These are phyloP conservation scores for Grifola frondosa DNA, from an alignment of 1,284 basidiomycete species.

Conservation along the genomic window DNA sequence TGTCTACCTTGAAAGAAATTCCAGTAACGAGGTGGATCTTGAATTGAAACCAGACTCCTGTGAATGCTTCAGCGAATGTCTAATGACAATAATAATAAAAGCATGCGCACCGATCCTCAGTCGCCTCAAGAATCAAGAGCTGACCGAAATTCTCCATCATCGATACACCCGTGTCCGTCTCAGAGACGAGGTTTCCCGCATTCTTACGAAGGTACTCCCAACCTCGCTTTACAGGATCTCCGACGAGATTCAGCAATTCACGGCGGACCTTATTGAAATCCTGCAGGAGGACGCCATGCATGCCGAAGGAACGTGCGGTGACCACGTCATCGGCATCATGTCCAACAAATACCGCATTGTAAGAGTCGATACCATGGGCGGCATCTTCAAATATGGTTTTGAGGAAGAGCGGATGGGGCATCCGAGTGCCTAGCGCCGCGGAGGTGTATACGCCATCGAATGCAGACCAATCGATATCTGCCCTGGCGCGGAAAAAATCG, in stretches of 20 bases:
- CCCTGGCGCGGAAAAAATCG: slow-evolving; percentile 39
- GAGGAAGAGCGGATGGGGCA: slow-evolving; percentile 52
- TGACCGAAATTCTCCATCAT: slow-evolving; percentile 51
- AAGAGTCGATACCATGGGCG: slow-evolving; percentile 34
- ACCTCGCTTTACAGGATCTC: slow-evolving; percentile 42
- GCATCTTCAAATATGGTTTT: slow-evolving; percentile 41
- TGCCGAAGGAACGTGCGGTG: slow-evolving; percentile 48
- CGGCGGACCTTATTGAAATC: slow-evolving; percentile 37
- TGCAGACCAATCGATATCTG: slow-evolving; percentile 43
- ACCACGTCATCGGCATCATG: slow-evolving; percentile 54
- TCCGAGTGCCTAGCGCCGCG: slow-evolving; percentile 45
- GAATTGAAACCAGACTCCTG: slow-evolving; percentile 40
- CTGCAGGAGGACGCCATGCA: slow-evolving; percentile 48
- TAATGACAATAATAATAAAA: slow-evolving; percentile 6
- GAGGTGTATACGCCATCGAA: slow-evolving; percentile 54
- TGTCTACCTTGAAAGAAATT: slow-evolving; percentile 20
- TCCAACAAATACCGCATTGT: slow-evolving; percentile 46
- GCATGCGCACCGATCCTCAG: slow-evolving; percentile 35
- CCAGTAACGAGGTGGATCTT: slow-evolving; percentile 41
- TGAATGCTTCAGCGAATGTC: background rate
- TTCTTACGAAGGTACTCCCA: slow-evolving; percentile 37
- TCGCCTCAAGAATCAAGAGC: slow-evolving; percentile 50
- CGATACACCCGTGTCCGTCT: slow-evolving; percentile 39
- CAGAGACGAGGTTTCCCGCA: slow-evolving; percentile 40
- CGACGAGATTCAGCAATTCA: slow-evolving; percentile 42